Evolutionary conservation across 352 stramenopile genomes (phyloP).

Genomic region (Pythium pyrilobum): DNA sequence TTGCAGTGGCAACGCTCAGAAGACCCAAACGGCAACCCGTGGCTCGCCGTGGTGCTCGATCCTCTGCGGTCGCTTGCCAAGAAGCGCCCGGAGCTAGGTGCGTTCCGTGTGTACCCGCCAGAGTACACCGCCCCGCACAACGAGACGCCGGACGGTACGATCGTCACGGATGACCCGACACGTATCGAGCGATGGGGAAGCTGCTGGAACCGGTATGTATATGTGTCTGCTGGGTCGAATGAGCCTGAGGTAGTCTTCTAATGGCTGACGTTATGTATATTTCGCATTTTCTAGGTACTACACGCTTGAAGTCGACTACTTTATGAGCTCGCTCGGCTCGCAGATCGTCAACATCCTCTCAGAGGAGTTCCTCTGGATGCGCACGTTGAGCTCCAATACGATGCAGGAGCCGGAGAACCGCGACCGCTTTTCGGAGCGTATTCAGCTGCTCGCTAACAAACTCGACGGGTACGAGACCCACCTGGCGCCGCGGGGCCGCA

Average conservation of each 20-base stretch:
- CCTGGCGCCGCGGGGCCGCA: conserved; percentile 48
- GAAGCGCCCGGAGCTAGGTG: conserved; percentile 93
- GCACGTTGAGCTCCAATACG: conserved; percentile 85
- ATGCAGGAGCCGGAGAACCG: conserved; percentile 89
- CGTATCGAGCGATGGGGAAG: conserved; percentile 96
- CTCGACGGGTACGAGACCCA: conserved; percentile 71
- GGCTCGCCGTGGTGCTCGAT: conserved; percentile 98
- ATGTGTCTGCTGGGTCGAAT: not conserved
- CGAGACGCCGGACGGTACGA: conserved; percentile 93
- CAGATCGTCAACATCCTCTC: conserved; percentile 92
- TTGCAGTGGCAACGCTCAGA: conserved; percentile 97
- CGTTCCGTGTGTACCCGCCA: conserved; percentile 97
- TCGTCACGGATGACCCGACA: conserved; percentile 90
- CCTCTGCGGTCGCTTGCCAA: conserved; percentile 93
- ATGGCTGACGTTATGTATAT: not conserved
- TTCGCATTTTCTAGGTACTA: conserved; percentile 75
- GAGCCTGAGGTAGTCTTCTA: not conserved
- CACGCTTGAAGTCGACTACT: conserved; percentile 95
- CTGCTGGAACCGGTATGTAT: conserved; percentile 86
- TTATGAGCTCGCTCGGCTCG: conserved; percentile 91
- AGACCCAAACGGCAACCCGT: conserved; percentile 94
- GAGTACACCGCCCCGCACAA: conserved; percentile 93
- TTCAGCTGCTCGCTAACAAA: conserved; percentile 82
- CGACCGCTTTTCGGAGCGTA: conserved; percentile 87
- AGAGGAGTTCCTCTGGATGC: conserved; percentile 92